A percentile compares a stretch with the other conserved stretches of the same genome.
These are phyloP conservation scores for Xylariaceae sp. DNA, from an alignment of 2,329 filamentous ascomycete genomes.

Conservation along the genomic window DNA sequence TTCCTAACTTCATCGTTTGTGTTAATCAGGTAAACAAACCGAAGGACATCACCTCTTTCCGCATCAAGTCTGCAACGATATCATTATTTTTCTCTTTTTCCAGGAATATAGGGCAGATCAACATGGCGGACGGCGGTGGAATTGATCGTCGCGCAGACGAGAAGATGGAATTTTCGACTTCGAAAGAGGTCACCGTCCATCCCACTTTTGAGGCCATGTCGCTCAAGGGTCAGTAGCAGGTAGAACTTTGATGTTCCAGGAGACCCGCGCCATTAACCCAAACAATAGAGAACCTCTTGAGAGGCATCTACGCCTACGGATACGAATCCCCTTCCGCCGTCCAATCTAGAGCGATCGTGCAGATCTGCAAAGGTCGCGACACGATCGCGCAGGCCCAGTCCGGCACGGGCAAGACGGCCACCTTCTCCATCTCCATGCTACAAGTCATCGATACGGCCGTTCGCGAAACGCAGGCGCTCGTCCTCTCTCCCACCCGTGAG, in stretches of 20 bases:
- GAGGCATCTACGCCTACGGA: constrained; percentile 96
- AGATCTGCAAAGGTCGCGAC: constrained; percentile 98
- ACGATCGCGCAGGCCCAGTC: constrained; percentile 98
- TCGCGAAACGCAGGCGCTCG: constrained; percentile 87
- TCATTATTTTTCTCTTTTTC: background rate
- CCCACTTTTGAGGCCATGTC: constrained; percentile 96
- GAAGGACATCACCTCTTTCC: constrained; percentile 1
- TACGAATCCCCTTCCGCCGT: constrained; percentile 98
- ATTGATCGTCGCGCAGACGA: constrained; percentile 92
- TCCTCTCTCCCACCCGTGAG: constrained; percentile 93
- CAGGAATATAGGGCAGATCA: constrained; percentile 30
- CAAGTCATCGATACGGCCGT: constrained; percentile 93
- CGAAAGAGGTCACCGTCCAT: constrained; percentile 93
- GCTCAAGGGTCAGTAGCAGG: constrained; percentile 61
- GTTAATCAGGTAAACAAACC: too few species aligned
- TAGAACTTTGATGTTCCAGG: background rate
- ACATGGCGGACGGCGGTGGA: constrained; percentile 74
- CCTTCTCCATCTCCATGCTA: constrained; percentile 92
- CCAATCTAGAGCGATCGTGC: constrained; percentile 95
- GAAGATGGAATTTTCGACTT: constrained; percentile 96
- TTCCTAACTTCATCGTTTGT: background rate
- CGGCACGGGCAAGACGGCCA: constrained; percentile 93
- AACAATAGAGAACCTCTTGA: constrained; percentile 74
- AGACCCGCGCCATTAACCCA: background rate
- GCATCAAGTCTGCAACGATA: background rate